These are phyloP conservation scores for Phytophthora hibernalis DNA, from an alignment of 352 stramenopile genomes.

Conservation along the genomic window DNA sequence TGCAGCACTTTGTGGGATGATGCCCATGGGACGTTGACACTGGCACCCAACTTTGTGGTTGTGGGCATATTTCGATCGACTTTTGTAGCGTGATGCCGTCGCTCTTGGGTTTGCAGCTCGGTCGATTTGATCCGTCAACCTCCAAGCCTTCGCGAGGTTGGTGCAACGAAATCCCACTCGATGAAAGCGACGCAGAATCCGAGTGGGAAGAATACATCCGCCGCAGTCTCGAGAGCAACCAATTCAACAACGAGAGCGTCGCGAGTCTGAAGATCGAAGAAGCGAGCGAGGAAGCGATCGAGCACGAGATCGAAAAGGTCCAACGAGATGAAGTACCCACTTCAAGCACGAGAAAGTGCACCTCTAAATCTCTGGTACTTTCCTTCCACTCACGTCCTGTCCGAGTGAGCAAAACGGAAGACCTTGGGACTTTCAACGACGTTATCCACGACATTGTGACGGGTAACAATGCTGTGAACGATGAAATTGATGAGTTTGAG, in stretches of 20 bases:
- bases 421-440: neutral
- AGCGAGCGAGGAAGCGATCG: constrained; percentile 29
- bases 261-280: constrained; percentile 29
- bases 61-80: constrained; percentile 28
- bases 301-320: constrained; percentile 26
- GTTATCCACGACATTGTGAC: neutral
- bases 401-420: constrained; percentile 1
- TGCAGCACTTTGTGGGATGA: constrained; percentile 21
- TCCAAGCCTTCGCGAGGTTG: constrained; percentile 30
- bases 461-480: constrained; percentile 4
- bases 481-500: neutral
- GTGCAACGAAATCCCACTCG: constrained; percentile 33
- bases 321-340: constrained; percentile 1
- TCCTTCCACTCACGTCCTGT: constrained; percentile 11
- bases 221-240: constrained; percentile 16
- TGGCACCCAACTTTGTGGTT: neutral
- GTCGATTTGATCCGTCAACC: constrained; percentile 21
- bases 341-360: neutral
- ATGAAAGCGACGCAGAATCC: constrained; percentile 22
- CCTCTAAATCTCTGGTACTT: neutral
- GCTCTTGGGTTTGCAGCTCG: constrained; percentile 19
- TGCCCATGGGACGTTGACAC: constrained; percentile 28
- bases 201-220: constrained; percentile 31
- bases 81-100: constrained; percentile 31
- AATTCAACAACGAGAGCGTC: constrained; percentile 26